Evolutionary conservation across 176 grass and related monocot genomes (phyloP).

Genomic region (Aegilops speltoides): DNA sequence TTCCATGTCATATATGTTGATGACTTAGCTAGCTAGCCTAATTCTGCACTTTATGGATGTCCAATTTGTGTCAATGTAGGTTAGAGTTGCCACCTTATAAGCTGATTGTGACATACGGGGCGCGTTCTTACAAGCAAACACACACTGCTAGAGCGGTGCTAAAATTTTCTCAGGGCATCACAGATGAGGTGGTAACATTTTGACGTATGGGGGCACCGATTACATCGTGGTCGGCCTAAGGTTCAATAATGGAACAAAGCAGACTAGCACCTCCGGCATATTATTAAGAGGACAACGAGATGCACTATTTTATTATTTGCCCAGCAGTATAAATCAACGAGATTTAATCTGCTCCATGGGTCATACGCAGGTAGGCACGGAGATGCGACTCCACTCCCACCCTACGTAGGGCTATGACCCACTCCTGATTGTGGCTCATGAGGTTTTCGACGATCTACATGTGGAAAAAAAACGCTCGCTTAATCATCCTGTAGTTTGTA

Average conservation of each 20-base stretch:
- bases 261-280: neutral
- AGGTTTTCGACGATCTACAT: neutral
- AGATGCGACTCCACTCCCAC: neutral
- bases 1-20: too few relatives aligned
- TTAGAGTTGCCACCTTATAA: too few relatives aligned
- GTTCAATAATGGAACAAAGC: neutral
- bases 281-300: neutral
- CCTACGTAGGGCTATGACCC: neutral
- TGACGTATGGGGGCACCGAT: too few relatives aligned
- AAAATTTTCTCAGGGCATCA: too few relatives aligned
- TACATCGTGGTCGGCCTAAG: neutral
- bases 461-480: neutral
- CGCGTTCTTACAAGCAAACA: too few relatives aligned
- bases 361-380: neutral
- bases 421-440: neutral
- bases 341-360: neutral
- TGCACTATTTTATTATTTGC: neutral
- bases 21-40: too few relatives aligned
- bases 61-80: too few relatives aligned
- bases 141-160: too few relatives aligned
- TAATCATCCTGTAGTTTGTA: conserved; percentile 1
- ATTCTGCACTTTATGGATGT: too few relatives aligned
- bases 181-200: too few relatives aligned
- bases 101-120: too few relatives aligned
- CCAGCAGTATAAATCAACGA: neutral